Evolutionary conservation across 257 asterid genomes (phyloP).

Genomic region (Jaltomata sinuosa): DNA sequence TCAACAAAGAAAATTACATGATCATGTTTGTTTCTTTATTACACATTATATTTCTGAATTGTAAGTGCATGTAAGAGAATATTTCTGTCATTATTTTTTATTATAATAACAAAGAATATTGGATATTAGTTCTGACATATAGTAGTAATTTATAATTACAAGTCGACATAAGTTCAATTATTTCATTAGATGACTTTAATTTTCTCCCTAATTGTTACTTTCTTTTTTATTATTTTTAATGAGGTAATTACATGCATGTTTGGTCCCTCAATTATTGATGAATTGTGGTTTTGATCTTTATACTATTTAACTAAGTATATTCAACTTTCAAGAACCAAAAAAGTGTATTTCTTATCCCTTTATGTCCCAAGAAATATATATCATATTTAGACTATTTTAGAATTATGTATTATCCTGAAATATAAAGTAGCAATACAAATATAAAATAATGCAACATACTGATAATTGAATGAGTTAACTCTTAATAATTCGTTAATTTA

Average conservation of each 20-base stretch:
- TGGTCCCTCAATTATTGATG: not conserved
- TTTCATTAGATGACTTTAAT: not conserved
- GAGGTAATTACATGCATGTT: not conserved
- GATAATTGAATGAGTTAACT: not conserved
- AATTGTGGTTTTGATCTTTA: not conserved
- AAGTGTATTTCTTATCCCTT: not conserved
- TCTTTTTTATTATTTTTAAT: not conserved
- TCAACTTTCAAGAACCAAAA: not conserved
- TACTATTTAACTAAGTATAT: not conserved
- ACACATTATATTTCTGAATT: not conserved
- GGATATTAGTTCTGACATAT: not conserved
- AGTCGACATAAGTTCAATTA: not conserved
- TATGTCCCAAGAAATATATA: not conserved
- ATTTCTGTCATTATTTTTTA: not conserved
- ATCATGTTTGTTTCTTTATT: not conserved
- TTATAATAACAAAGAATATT: not conserved
- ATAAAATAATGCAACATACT: not conserved
- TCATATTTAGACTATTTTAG: not conserved
- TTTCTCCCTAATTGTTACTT: not conserved
- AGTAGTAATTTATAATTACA: not conserved
- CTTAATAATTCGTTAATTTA: too few relatives aligned
- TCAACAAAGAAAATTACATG: not conserved
- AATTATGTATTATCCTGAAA: not conserved
- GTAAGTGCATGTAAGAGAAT: not conserved
- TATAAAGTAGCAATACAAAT: not conserved